Evolutionary conservation across 2,329 filamentous ascomycete species (phyloP).

Genomic region (Alternaria sp.): DNA sequence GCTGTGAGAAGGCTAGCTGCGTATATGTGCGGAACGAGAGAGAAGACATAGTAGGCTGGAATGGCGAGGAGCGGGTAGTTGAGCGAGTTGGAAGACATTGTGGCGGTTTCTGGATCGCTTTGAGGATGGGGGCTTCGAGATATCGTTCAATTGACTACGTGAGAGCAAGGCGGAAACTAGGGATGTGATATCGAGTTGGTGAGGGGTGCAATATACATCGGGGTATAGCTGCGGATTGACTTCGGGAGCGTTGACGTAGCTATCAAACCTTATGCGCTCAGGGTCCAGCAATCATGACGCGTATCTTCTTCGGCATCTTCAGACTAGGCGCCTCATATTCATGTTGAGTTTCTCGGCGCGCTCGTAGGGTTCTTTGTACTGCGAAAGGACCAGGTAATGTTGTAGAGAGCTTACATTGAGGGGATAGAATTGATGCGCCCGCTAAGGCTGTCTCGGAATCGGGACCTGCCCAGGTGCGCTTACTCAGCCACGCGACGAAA

Average conservation of each 20-base stretch:
- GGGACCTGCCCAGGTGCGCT: background rate
- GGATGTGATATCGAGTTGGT: background rate
- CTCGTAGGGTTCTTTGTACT: background rate
- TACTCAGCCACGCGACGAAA: background rate
- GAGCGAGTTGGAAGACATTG: slow-evolving; percentile 25
- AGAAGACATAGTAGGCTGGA: slow-evolving; percentile 36
- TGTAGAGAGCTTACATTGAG: background rate
- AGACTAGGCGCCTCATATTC: background rate
- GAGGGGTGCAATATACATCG: background rate
- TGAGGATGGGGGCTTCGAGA: too few species aligned
- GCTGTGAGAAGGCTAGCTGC: slow-evolving; percentile 18
- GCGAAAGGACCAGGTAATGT: background rate
- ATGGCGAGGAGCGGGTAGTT: slow-evolving; percentile 38
- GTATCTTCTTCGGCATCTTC: background rate
- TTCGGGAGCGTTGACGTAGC: background rate
- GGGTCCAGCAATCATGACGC: background rate
- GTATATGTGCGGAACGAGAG: slow-evolving; percentile 28
- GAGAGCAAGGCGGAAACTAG: background rate
- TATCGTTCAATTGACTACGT: background rate
- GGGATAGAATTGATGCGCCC: background rate
- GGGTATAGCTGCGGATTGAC: background rate
- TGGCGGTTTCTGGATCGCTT: background rate
- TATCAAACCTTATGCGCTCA: background rate
- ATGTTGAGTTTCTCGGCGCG: background rate
- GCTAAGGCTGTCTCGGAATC: background rate